phyloP scores from a whole-genome alignment of 768 basidiomycete genomes.

The Arthromyces matolae region DNA sequence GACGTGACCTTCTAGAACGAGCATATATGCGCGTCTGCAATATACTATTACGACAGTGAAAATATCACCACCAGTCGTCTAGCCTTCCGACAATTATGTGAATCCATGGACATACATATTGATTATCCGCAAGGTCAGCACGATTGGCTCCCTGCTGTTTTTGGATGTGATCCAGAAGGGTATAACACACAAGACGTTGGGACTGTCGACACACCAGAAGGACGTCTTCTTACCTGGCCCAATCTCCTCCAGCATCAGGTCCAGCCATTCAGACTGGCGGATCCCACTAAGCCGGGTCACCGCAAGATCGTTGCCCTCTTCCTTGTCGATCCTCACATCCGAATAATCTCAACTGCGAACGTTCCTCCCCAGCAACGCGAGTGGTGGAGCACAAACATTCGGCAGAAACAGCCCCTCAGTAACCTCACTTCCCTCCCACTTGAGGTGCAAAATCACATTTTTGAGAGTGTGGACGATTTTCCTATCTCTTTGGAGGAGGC shows the following conservation, averaged over 20 bases:
- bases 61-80: conserved; percentile 12
- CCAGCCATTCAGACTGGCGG: conserved; percentile 8
- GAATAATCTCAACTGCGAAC: conserved; percentile 24
- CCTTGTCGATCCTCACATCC: conserved; percentile 19
- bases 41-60: conserved; percentile 16
- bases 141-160: conserved; percentile 11
- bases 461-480: conserved; percentile 18
- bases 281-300: conserved; percentile 12
- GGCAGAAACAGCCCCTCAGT: conserved; percentile 6
- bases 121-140: conserved; percentile 1
- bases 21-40: conserved; percentile 17
- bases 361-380: conserved; percentile 25
- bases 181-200: conserved; percentile 8
- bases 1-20: too few species aligned
- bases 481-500: conserved; percentile 23
- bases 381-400: conserved; percentile 19
- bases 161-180: not conserved
- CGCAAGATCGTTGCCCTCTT: conserved; percentile 17
- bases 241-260: conserved; percentile 15
- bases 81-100: conserved; percentile 10
- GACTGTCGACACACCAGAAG: conserved; percentile 11
- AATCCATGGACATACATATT: not conserved
- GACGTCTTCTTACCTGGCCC: conserved; percentile 13
- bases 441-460: conserved; percentile 19
- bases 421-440: conserved; percentile 22